Percentiles rank a stretch among this genome's conserved stretches.
These are phyloP conservation scores for Apiospora arundinis DNA, from an alignment of 2,329 filamentous ascomycete genomes.

Conservation along the genomic window DNA sequence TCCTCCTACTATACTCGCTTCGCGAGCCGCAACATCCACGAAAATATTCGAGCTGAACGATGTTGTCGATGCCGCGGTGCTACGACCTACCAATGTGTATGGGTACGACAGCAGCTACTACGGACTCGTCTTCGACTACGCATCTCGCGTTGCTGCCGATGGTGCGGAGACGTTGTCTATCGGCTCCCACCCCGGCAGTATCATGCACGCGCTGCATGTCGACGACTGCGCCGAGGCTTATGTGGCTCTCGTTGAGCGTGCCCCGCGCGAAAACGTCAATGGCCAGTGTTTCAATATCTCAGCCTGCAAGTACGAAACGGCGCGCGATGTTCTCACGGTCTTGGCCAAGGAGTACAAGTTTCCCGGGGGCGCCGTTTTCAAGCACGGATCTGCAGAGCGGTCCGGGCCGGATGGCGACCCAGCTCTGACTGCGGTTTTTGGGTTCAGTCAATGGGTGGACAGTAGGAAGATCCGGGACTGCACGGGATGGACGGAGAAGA, in stretches of 20 bases:
- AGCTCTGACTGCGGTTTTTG: conserved; percentile 38
- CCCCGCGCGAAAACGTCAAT: conserved; percentile 38
- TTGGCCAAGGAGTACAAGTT: conserved; percentile 50
- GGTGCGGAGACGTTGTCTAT: conserved; percentile 37
- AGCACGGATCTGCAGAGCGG: conserved; percentile 24
- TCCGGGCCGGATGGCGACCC: conserved; percentile 12
- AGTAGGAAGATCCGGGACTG: conserved; percentile 48
- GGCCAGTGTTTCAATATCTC: conserved; percentile 55
- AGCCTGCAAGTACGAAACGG: conserved; percentile 50
- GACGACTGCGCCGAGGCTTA: conserved; percentile 58
- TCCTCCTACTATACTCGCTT: conserved; percentile 33
- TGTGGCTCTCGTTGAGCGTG: conserved; percentile 49
- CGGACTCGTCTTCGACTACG: conserved; percentile 44
- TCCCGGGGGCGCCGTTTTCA: conserved; percentile 37
- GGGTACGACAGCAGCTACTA: conserved; percentile 54
- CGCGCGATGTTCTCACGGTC: conserved; percentile 45
- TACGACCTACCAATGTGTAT: conserved; percentile 55
- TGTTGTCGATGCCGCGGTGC: conserved; percentile 49
- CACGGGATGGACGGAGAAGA: conserved; percentile 48
- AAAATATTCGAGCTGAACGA: conserved; percentile 46
- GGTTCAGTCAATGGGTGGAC: conserved; percentile 50
- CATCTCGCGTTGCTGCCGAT: conserved; percentile 32
- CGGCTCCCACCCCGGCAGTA: conserved; percentile 42
- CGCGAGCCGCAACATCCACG: conserved; percentile 42
- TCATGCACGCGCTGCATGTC: conserved; percentile 54